Conservation (phyloP, 2,329 filamentous ascomycete genomes). For the Trichoderma sp. region DNA sequence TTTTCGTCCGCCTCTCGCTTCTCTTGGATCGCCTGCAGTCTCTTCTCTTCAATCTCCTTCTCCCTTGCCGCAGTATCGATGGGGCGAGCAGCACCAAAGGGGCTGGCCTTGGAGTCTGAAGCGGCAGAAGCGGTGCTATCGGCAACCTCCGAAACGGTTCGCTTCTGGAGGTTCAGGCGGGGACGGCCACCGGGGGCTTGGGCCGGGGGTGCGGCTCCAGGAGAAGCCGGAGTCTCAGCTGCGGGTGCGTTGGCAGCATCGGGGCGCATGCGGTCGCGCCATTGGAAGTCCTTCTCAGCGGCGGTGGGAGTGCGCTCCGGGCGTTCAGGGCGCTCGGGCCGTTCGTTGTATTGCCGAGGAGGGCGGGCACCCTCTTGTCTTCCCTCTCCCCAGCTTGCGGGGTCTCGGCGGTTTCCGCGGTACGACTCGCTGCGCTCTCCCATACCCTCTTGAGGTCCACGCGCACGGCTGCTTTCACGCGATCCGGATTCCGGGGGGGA, state of each 20-base stretch:
- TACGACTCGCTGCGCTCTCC: conserved; percentile 56
- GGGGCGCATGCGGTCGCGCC: conserved; percentile 89
- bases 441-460: conserved; percentile 48
- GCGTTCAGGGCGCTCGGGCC: conserved; percentile 59
- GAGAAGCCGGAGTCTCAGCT: conserved; percentile 68
- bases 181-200: conserved; percentile 62
- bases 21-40: conserved; percentile 67
- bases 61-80: conserved; percentile 91
- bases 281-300: conserved; percentile 88
- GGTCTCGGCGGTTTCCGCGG: conserved; percentile 61
- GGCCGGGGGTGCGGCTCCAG: conserved; percentile 54
- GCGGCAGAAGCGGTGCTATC: conserved; percentile 49
- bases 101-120: conserved; percentile 77
- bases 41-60: conserved; percentile 86
- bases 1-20: conserved; percentile 88
- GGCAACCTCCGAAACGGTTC: conserved; percentile 75
- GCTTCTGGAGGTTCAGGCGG: conserved; percentile 82
- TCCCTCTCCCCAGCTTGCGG: conserved; percentile 74
- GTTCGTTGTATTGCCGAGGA: conserved; percentile 67
- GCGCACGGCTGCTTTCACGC: conserved; percentile 54
- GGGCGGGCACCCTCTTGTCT: conserved; percentile 74
- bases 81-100: conserved; percentile 88
- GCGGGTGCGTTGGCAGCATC: conserved; percentile 64
- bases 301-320: conserved; percentile 72
- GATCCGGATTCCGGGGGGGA: conserved; percentile 51